These are phyloP conservation scores for Guillardia theta DNA, from an alignment of 78 protist genomes.

Conservation along the genomic window DNA sequence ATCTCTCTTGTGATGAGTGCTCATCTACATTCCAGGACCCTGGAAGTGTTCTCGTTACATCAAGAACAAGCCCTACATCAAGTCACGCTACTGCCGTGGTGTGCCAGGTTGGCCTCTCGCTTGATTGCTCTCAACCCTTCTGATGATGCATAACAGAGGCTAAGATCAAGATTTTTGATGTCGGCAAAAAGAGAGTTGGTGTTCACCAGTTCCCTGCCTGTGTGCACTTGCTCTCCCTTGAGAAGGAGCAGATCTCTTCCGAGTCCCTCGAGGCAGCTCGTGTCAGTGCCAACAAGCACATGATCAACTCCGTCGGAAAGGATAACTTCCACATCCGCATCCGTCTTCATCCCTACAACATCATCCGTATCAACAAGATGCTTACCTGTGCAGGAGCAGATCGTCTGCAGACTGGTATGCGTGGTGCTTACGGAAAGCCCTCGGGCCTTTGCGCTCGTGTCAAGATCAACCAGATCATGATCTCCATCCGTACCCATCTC, in stretches of 20 bases:
- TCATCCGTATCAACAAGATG: conserved; percentile 99
- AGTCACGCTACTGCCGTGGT: conserved; percentile 99
- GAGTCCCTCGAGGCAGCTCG: conserved; percentile 99
- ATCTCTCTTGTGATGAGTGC: not conserved
- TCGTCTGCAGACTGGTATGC: conserved; percentile 83
- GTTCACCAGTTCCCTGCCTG: conserved; percentile 97
- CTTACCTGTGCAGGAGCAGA: conserved; percentile 99
- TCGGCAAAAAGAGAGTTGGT: conserved; percentile 94
- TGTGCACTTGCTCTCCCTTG: conserved; percentile 95
- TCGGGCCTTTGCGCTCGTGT: conserved; percentile 97
- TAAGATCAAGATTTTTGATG: conserved; percentile 94
- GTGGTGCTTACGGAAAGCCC: conserved; percentile 99
- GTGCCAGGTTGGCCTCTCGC: too few species aligned
- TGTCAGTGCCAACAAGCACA: conserved; percentile 97
- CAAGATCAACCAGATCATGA: conserved; percentile 92
- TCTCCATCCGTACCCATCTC: conserved; percentile 94
- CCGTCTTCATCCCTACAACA: conserved; percentile 99
- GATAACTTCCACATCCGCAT: conserved; percentile 98
- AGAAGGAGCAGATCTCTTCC: conserved; percentile 96
- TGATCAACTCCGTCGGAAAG: conserved; percentile 92
- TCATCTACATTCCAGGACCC: not conserved
- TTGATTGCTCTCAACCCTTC: too few species aligned
- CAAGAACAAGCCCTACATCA: conserved; percentile 96
- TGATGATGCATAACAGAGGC: too few species aligned
- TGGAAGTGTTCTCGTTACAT: not conserved